A percentile compares a stretch with the other conserved stretches of the same genome.
Conservation (phyloP, 2,329 filamentous ascomycete genomes). For the Claviceps pusilla region DNA sequence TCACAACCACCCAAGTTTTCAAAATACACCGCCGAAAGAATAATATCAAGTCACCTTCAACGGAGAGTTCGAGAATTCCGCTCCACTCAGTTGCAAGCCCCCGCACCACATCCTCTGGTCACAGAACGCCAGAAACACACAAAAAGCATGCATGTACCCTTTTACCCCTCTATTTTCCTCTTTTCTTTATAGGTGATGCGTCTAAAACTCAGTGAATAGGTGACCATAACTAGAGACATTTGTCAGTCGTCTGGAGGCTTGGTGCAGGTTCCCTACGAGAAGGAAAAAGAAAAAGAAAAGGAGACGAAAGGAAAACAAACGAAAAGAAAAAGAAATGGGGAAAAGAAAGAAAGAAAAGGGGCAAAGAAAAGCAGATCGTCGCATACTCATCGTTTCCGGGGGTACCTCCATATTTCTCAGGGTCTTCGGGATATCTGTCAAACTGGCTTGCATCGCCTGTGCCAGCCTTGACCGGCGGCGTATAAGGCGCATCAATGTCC, state of each 20-base stretch:
- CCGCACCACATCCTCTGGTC: neutral
- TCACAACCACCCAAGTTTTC: neutral
- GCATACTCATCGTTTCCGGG: slow-evolving; percentile 69
- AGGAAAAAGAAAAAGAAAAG: neutral
- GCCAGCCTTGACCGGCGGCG: slow-evolving; percentile 85
- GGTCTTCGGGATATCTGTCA: slow-evolving; percentile 94
- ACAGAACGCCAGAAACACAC: neutral
- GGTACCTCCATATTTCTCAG: slow-evolving; percentile 69
- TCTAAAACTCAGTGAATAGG: slow-evolving; percentile 61
- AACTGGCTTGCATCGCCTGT: slow-evolving; percentile 94
- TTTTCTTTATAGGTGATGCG: neutral
- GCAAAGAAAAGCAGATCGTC: neutral
- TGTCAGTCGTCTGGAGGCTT: slow-evolving; percentile 4
- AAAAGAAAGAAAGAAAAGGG: neutral
- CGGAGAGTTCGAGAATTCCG: neutral
- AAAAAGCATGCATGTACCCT: neutral
- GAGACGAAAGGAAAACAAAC: neutral
- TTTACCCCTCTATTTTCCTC: neutral
- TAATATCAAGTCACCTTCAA: neutral
- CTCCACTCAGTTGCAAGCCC: neutral
- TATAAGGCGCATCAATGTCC: slow-evolving; percentile 96
- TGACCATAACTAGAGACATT: slow-evolving; percentile 46
- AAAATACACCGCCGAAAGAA: neutral
- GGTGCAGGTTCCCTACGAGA: neutral
- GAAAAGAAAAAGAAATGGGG: neutral